phyloP scores from a whole-genome alignment of 2,329 filamentous ascomycete species.

The Paecilomyces variotii region DNA sequence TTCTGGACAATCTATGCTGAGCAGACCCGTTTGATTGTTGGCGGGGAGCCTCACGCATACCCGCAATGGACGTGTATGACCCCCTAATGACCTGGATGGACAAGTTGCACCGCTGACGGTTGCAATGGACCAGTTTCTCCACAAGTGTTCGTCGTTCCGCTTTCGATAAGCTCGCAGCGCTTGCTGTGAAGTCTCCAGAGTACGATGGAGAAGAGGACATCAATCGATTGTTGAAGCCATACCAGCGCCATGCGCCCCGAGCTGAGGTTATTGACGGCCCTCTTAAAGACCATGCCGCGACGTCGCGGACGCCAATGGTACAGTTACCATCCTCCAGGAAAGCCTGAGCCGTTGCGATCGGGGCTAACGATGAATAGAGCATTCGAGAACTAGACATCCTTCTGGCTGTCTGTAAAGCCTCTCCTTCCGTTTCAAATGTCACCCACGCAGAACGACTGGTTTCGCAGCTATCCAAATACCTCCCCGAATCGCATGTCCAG shows the following conservation, averaged over 20 bases:
- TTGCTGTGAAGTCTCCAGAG: constrained; percentile 29
- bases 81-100: background rate
- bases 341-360: constrained; percentile 8
- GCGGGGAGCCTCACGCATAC: background rate
- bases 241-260: constrained; percentile 13
- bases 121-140: constrained; percentile 16
- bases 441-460: constrained; percentile 71
- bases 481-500: constrained; percentile 76
- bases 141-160: constrained; percentile 32
- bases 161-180: constrained; percentile 35
- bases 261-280: constrained; percentile 28
- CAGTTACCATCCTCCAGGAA: constrained; percentile 3
- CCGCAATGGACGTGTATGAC: constrained; percentile 26
- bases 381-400: constrained; percentile 88
- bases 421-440: constrained; percentile 61
- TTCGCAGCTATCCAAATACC: constrained; percentile 72
- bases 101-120: constrained; percentile 2
- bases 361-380: constrained; percentile 47
- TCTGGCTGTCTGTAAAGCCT: constrained; percentile 82
- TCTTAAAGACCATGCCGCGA: constrained; percentile 27
- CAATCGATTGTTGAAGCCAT: constrained; percentile 26
- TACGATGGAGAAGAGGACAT: constrained; percentile 25
- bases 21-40: background rate
- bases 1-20: background rate
- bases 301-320: constrained; percentile 34